Base-by-base conservation (phyloP, 1,139 yeast genomes). In the Hemisphaericaspora xylanilytica region DNA sequence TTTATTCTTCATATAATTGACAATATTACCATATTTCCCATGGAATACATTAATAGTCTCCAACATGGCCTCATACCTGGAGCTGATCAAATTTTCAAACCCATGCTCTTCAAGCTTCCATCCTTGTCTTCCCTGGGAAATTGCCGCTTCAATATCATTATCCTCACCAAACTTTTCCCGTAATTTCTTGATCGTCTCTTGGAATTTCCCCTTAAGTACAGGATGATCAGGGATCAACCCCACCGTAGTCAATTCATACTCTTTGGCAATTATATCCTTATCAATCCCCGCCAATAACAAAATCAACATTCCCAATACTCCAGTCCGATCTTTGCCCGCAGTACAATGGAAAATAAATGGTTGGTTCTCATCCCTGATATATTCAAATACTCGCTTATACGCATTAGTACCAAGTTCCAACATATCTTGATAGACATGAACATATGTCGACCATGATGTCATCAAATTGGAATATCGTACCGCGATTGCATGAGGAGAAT, bases 291-390 rank as follows among this genome's bases (percentile, higher is more conserved):
- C 66, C 18, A 86, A 59, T 20, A 79, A 61, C 33, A 87, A 65
- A 3, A 86, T 64, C 40, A 87, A 59, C 79, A 87, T 85, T 3
- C 81, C 75, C 46, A 85, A 58, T 11, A 86, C 68, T 0, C 96
- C 96, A 0, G 96, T 87, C 36, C 95, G 72, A 56, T 88, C 96
- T 56, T 86, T 87, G 2, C 96, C 96, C 1, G 94, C 94, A 2
- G 90, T 79, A 58, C 95, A 87, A 55, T 85, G 94, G 56, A 81
- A 78, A 5, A 84, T 62, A 45, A 85, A 65, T 2, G 80, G 77
- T 17, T 45, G 46, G 29, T 55, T 52, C 12, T 67, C 66, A 45
- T 82, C 85, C 33, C 80, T 65, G 32, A 87, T 65, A 50, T 65
- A 75, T 36, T 63, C 59, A 48, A 83, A 78, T 24, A 84, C 67